These are phyloP conservation scores for Cutaneotrichosporon curvatum DNA, from an alignment of 1,284 basidiomycete species.

Conservation along the genomic window DNA sequence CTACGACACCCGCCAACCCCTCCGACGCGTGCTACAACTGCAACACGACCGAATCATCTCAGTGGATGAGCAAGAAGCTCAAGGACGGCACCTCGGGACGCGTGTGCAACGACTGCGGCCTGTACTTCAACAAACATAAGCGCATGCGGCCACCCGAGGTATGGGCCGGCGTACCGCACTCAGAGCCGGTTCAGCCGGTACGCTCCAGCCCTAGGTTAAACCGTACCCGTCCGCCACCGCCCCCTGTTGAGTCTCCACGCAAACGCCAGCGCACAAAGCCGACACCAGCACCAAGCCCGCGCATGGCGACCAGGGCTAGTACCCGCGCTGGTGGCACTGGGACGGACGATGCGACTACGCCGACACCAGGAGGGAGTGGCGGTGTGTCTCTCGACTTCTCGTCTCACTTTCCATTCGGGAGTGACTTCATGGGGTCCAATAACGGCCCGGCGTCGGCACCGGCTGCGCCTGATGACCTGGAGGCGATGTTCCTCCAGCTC, in stretches of 20 bases:
- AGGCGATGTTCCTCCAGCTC: slow-evolving; percentile 12
- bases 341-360: slow-evolving; percentile 6
- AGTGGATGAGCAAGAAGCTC: slow-evolving; percentile 38
- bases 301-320: slow-evolving; percentile 25
- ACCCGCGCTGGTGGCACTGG: slow-evolving; percentile 4
- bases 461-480: slow-evolving; percentile 3
- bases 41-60: slow-evolving; percentile 27
- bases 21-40: slow-evolving; percentile 35
- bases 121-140: slow-evolving; percentile 43
- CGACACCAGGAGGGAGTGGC: slow-evolving; percentile 8
- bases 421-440: not conserved
- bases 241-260: slow-evolving; percentile 20
- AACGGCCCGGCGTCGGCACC: not conserved
- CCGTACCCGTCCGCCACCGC: slow-evolving; percentile 4
- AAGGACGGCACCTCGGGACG: slow-evolving; percentile 33
- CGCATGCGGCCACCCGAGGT: slow-evolving; percentile 40
- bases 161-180: slow-evolving; percentile 15
- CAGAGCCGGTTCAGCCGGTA: not conserved
- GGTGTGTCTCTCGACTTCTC: slow-evolving; percentile 5
- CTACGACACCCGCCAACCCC: not conserved
- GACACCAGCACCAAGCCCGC: slow-evolving; percentile 22
- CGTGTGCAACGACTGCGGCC: slow-evolving; percentile 42
- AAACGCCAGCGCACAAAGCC: slow-evolving; percentile 16
- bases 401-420: slow-evolving; percentile 10
- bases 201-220: slow-evolving; percentile 10